Evolutionary conservation across 2,329 filamentous ascomycete genomes (phyloP), one percentile per base, ranked within the genome.

Genomic region (Amylocarpus encephaloides): DNA sequence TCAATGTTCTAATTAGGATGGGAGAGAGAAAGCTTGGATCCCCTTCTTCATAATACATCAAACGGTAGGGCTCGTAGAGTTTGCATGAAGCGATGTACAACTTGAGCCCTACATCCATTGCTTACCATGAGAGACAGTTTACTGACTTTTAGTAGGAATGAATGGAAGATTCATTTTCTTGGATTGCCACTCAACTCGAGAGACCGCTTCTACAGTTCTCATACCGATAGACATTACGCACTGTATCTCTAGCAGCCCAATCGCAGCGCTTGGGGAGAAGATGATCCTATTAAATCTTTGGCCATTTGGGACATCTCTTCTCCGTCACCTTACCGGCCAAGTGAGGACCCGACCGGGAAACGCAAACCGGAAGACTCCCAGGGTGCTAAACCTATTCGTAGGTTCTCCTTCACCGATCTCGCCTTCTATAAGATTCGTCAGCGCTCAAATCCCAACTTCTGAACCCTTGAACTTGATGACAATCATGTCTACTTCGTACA

Each of bases 171-270:
- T 34, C 75, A 81, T 64, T 76, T 76, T 58, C 66, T 78, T 1
- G 79, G 78, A 9, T 68, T 82, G 43, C 73, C 78, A 1, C 60
- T 81, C 6, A 76, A 74, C 57, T 67, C 71, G n/a, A 67, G 71
- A 35, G 78, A 82, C 60, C 75, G 79, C n/a, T 82, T 83, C 70
- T 81, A 79, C 65, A 83, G 79, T 9, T 67, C 76, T 1, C 81
- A 85, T 61, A 82, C 71, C 43, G 61, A 70, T 12, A 78, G 71
- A 0, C 79, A 84, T 61, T 84, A 83, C 64, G 78, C 72, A 35
- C 68, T 82, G 12, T 84, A 83, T 63, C 70, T 77, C 26, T 83
- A 79, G 79, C 78, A 82, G 57, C 74, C 77, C 2, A 77, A 76
- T 55, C 73, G 74, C 41, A 75, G 74, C 40, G 68, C 75, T 34